Percentiles rank a stretch among this genome's conserved stretches.
These are phyloP conservation scores for Diaporthe capsici DNA, from an alignment of 2,329 filamentous ascomycete genomes.

Conservation along the genomic window DNA sequence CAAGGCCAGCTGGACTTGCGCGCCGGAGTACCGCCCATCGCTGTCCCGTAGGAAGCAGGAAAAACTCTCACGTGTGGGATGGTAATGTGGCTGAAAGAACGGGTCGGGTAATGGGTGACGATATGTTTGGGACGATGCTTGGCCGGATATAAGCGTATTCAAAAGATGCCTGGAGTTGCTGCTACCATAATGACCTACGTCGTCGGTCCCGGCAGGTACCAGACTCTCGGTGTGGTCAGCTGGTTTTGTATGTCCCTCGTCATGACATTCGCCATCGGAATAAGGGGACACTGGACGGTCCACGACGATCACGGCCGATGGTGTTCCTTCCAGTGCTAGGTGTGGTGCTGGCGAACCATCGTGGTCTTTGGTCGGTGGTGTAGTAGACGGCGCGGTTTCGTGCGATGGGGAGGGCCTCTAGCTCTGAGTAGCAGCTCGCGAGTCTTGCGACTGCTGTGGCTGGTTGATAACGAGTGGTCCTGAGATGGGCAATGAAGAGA, in stretches of 20 bases:
- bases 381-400: neutral
- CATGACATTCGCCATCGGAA: neutral
- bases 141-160: neutral
- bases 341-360: neutral
- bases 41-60: neutral
- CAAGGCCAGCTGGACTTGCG: neutral
- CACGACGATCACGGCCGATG: neutral
- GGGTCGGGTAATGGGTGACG: neutral
- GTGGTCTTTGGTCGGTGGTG: neutral
- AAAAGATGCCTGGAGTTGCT: neutral
- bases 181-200: neutral
- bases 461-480: constrained; percentile 23
- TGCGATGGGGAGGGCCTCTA: constrained; percentile 10
- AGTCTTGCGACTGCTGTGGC: constrained; percentile 33
- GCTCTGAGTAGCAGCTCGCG: constrained; percentile 23
- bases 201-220: no score
- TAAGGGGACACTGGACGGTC: no score
- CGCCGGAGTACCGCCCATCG: neutral
- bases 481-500: no score
- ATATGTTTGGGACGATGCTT: neutral
- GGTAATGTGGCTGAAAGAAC: neutral
- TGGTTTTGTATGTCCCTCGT: neutral
- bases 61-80: neutral
- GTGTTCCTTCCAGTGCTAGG: neutral
- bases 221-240: neutral